phyloP scores from a whole-genome alignment of 2,329 filamentous ascomycete genomes.

The Phialocephala sp. region DNA sequence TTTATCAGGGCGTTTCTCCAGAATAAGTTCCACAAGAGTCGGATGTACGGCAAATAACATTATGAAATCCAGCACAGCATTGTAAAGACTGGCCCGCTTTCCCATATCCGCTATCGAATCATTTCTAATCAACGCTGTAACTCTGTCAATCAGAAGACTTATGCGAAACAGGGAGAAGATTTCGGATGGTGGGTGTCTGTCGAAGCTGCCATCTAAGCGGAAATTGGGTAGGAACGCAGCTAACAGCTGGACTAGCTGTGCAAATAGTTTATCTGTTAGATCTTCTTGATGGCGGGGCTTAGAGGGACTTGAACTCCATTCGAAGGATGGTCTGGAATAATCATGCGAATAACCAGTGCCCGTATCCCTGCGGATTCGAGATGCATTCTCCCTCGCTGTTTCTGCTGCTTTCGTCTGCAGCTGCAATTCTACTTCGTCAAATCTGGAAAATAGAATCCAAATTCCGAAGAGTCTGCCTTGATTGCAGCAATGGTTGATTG shows the following conservation, averaged over 20 bases:
- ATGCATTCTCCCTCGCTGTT: not conserved
- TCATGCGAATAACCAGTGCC: not conserved
- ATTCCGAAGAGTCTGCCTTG: conserved; percentile 26
- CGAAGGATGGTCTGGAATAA: not conserved
- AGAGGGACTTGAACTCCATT: not conserved
- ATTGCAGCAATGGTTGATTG: conserved; percentile 32
- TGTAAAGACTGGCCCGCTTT: conserved; percentile 25
- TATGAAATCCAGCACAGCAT: conserved; percentile 25
- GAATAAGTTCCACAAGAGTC: conserved; percentile 22
- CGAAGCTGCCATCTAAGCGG: not conserved
- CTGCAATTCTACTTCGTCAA: conserved; percentile 22
- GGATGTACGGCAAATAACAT: conserved; percentile 16
- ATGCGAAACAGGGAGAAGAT: conserved; percentile 24
- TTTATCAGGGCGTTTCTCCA: conserved; percentile 25
- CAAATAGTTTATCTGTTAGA: conserved; percentile 24
- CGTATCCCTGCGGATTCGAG: conserved; percentile 22
- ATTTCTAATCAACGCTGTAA: conserved; percentile 30
- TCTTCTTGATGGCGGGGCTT: not conserved
- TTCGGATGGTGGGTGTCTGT: conserved; percentile 12
- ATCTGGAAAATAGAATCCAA: conserved; percentile 29
- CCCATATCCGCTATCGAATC: conserved; percentile 33
- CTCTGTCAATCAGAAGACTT: conserved; percentile 28
- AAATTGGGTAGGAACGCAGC: conserved; percentile 21
- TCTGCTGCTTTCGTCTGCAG: not conserved
- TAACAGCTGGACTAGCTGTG: conserved; percentile 28